Base-by-base conservation (phyloP, 164 flowering plant species). In the Paratinospora sagittata region DNA sequence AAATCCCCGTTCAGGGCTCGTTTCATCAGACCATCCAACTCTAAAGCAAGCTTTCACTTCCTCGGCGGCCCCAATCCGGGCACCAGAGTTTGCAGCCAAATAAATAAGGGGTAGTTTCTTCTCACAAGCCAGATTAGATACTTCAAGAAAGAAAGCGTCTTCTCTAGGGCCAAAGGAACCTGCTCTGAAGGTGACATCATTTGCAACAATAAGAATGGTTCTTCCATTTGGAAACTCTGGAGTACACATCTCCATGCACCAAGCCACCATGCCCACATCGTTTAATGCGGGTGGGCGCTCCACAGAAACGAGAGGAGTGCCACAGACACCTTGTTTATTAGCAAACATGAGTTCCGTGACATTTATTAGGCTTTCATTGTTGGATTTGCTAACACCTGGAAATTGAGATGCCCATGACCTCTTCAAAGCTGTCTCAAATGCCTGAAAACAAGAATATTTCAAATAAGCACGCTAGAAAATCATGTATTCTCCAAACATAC, bases 131-230 rank as follows among this genome's bases (percentile, higher is more conserved):
- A 93, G 79, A 49, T 93, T 86, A 23, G 97, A 89, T 52, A 93
- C 94, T 39, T 93, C 97, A 70, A 83, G 86, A 80, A 93, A 96
- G 85, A 93, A 96, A 6, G 99, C 98, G 79, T 96, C 99, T 77
- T 96, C 99, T 78, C 82, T 85, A n/a, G 97, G 99, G 66, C 98
- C 99, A 82, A 96, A 96, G 43, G 99, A 96, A 41, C 99, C 99
- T 55, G 93, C 97, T 84, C 84, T 91, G 82, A 86, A 91, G 30
- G 99, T 96, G 63, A 96, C 97, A 72, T 96, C 99, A 84, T 96
- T 96, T 58, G 97, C 77, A 16, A 96, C 87, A 27, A 91, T 67
- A 63, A 91, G 64, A 67, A 96, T 82, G 66, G 82, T 85, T 75
- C 99, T 82, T 72, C 99, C 99, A 68, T 74, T 71, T 41, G 99